A percentile compares a stretch with the other conserved stretches of the same genome.
These are phyloP conservation scores for Hibiscus trionum DNA, from an alignment of 345 rosid species.

Conservation along the genomic window DNA sequence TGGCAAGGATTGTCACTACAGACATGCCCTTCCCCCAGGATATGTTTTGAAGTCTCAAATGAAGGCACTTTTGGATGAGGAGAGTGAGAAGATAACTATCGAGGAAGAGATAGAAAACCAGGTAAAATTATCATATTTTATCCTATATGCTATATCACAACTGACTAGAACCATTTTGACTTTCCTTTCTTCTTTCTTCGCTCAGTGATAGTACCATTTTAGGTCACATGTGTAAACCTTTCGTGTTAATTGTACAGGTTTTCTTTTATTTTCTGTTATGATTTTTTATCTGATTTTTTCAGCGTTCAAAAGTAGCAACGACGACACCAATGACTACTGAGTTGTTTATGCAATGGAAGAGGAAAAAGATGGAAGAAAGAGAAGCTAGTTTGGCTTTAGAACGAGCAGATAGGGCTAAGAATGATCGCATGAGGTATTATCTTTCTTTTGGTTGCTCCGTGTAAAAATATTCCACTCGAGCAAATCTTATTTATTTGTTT, in stretches of 20 bases:
- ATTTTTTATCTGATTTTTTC: constrained; percentile 16
- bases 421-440: constrained; percentile 91
- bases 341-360: constrained; percentile 86
- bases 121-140: constrained; percentile 30
- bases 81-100: constrained; percentile 60
- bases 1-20: constrained; percentile 76
- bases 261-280: neutral
- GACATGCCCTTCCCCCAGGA: constrained; percentile 98
- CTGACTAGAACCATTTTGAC: neutral
- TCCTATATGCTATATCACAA: neutral
- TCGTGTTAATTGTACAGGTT: neutral
- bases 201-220: neutral
- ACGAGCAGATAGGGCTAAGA: constrained; percentile 94
- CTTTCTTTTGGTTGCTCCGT: neutral
- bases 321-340: constrained; percentile 87
- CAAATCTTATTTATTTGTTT: constrained; percentile 11
- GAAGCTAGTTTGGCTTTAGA: constrained; percentile 76
- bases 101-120: constrained; percentile 93
- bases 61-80: constrained; percentile 93
- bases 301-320: constrained; percentile 65
- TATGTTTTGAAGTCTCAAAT: constrained; percentile 87
- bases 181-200: neutral
- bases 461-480: neutral
- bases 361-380: constrained; percentile 67
- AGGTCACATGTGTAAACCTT: neutral